These are phyloP conservation scores for Schizonepeta tenuifolia DNA, from an alignment of 257 asterid genomes.

Conservation along the genomic window DNA sequence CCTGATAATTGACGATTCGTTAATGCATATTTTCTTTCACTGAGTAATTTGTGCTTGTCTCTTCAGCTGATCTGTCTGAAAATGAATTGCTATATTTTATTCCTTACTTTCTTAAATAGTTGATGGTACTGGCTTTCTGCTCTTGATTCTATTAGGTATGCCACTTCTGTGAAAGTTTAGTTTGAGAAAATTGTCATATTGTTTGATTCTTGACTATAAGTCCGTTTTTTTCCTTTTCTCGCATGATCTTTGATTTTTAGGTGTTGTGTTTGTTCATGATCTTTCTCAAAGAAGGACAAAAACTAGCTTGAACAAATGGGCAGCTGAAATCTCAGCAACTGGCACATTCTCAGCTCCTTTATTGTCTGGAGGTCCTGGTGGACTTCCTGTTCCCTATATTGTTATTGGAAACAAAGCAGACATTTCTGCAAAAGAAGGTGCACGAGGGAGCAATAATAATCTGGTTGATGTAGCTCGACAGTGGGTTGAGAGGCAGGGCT, in stretches of 20 bases:
- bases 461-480: slow-evolving; percentile 96
- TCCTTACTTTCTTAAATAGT: neutral
- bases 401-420: slow-evolving; percentile 95
- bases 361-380: slow-evolving; percentile 93
- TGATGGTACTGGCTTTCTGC: neutral
- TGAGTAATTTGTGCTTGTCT: neutral
- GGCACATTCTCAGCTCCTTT: slow-evolving; percentile 98
- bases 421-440: slow-evolving; percentile 67
- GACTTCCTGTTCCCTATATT: slow-evolving; percentile 91
- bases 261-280: slow-evolving; percentile 95
- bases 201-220: slow-evolving; percentile 28
- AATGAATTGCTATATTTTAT: neutral
- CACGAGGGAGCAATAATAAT: slow-evolving; percentile 90
- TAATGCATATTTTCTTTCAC: neutral
- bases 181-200: neutral
- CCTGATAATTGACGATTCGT: neutral
- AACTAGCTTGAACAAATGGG: slow-evolving; percentile 91
- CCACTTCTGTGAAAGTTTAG: neutral
- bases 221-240: slow-evolving; percentile 25
- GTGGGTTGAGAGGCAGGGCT: slow-evolving; percentile 97
- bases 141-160: neutral
- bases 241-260: slow-evolving; percentile 47
- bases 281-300: slow-evolving; percentile 96
- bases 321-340: slow-evolving; percentile 81
- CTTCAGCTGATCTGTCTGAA: neutral